Evolutionary conservation across 2,329 filamentous ascomycete species (phyloP), one percentile per base, ranked within the genome.

Genomic region (Pestalotiopsis sp.): DNA sequence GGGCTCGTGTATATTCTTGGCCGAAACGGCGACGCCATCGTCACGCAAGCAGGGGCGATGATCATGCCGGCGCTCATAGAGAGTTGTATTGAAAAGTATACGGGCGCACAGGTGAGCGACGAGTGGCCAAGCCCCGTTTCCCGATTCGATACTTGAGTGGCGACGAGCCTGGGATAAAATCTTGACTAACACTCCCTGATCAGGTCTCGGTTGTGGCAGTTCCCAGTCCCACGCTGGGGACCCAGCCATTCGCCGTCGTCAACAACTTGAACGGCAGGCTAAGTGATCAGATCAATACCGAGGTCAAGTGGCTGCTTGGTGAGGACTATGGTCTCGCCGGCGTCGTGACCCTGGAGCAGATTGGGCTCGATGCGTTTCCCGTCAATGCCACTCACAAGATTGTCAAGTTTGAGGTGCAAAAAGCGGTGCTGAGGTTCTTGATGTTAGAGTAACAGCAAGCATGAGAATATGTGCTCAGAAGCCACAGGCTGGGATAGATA

Each of bases 1-100:
- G 69, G 67, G 9, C 55, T 70, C 17, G 67, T 69, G 11, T 70
- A 58, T n/a, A 69, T 70, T 55, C 61, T 70, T 2, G 69, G 69
- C 1, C 64, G 69, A 4, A 65, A 62, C 2, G 58, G 57, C 38
- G 63, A 70, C 17, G 41, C 41, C n/a, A 64, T 67, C 2, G 60
- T 66, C 23, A 64, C 61, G 41, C 45, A 62, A n/a, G 58, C 23
- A 3, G 68, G 68, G 13, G 64, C 52, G 14, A 39, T 39, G 4
- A 66, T 70, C 57, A 70, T 70, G 68, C 68, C 68, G 20, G 68
- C 68, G 11, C 27, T 49, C 0, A 60, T 70, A 13, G 68, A 70
- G 36, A 70, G 68, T 27, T 70, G 23, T 13, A 68, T 70, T 7
- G 68, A 68, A 41, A 36, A 20, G n/a, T 70, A 62, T 31, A 70